phyloP scores from a whole-genome alignment of 139 green algal species.

The Pleodorina starrii region DNA sequence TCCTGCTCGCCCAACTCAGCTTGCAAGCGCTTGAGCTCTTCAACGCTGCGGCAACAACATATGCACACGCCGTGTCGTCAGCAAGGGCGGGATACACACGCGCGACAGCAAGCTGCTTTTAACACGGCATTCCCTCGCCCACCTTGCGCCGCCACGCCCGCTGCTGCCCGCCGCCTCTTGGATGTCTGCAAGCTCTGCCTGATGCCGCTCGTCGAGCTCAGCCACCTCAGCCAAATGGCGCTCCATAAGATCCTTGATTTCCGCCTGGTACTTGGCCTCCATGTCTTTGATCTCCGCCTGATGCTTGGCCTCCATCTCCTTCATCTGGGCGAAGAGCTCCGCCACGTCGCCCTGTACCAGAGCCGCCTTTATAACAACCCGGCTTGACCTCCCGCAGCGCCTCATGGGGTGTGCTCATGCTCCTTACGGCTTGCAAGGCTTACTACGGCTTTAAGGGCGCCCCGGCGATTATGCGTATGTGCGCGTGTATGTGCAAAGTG shows the following conservation, averaged over 20 bases:
- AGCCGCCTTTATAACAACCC: conserved; percentile 15
- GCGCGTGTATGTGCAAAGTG: neutral
- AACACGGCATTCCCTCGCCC: neutral
- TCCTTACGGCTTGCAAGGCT: too few species aligned
- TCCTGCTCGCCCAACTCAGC: conserved; percentile 40
- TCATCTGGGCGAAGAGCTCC: conserved; percentile 47
- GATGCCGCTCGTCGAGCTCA: conserved; percentile 50
- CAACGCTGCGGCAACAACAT: neutral
- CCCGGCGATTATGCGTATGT: neutral
- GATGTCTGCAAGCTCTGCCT: conserved; percentile 10
- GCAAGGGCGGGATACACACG: too few species aligned
- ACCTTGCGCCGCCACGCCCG: neutral
- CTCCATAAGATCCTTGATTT: conserved; percentile 50
- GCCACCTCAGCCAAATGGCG: conserved; percentile 43
- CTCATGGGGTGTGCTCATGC: neutral
- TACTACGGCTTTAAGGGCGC: neutral
- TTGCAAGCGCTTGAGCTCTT: neutral
- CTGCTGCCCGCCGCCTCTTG: neutral
- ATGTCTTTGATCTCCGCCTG: conserved; percentile 45
- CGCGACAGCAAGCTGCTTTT: neutral
- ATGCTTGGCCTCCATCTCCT: conserved; percentile 41
- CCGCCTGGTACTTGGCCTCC: conserved; percentile 29
- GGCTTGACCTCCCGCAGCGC: neutral
- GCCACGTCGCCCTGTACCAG: conserved; percentile 30
- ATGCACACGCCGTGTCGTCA: too few species aligned